Evolutionary conservation across 495 filamentous ascomycete species (phyloP).

Genomic region (Tetracladium marchalianum): DNA sequence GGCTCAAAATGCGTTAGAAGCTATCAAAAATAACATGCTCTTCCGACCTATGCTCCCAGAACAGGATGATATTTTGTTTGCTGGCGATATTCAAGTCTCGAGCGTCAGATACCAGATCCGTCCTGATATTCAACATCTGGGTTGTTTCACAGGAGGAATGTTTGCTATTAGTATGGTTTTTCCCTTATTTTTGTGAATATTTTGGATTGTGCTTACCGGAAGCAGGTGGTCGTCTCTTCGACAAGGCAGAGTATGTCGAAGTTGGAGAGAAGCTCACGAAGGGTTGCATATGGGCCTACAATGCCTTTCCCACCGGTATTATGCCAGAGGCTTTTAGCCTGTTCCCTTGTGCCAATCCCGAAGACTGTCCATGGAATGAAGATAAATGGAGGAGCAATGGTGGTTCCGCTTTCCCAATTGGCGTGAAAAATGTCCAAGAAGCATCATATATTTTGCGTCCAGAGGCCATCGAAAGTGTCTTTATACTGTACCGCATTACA

Average conservation of each 20-base stretch:
- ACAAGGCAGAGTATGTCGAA: constrained; percentile 54
- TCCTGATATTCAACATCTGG: constrained; percentile 37
- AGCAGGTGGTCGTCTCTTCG: constrained; percentile 66
- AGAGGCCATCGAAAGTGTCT: constrained; percentile 52
- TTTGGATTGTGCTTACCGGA: constrained; percentile 30
- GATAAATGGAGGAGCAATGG: constrained; percentile 38
- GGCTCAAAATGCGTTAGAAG: not conserved
- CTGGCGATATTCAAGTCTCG: constrained; percentile 33
- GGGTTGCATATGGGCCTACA: constrained; percentile 84
- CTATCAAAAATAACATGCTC: constrained; percentile 43
- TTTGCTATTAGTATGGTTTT: constrained; percentile 44
- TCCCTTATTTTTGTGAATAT: constrained; percentile 26
- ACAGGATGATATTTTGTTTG: constrained; percentile 64
- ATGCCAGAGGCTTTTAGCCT: constrained; percentile 61
- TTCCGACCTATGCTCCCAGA: constrained; percentile 74
- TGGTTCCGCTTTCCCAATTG: constrained; percentile 44
- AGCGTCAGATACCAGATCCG: constrained; percentile 24
- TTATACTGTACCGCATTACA: constrained; percentile 47
- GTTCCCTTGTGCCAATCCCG: constrained; percentile 50
- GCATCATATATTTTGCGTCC: constrained; percentile 25
- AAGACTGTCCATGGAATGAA: constrained; percentile 66
- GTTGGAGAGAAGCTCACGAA: constrained; percentile 71
- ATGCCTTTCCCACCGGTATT: constrained; percentile 63
- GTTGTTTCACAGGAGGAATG: constrained; percentile 88
- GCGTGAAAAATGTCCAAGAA: constrained; percentile 37